phyloP scores from a whole-genome alignment of 129 eudicot genomes.

The Kitagawia praeruptora region DNA sequence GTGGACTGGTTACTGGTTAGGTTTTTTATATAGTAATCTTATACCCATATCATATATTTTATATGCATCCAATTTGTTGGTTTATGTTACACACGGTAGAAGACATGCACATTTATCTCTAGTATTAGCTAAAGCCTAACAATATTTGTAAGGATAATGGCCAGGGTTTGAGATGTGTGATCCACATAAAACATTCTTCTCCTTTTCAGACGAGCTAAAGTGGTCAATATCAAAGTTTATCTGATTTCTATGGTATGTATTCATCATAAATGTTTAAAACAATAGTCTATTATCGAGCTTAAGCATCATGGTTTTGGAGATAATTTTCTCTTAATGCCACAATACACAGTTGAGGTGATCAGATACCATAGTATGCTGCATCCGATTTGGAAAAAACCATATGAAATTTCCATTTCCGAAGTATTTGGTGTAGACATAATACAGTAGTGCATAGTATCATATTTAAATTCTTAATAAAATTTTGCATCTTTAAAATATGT shows the following conservation, averaged over 20 bases:
- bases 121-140: background rate
- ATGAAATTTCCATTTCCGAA: no score
- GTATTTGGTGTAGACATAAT: no score
- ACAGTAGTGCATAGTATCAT: no score
- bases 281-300: background rate
- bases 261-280: background rate
- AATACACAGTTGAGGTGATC: background rate
- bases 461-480: no score
- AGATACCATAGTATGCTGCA: no score
- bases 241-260: background rate
- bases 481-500: no score
- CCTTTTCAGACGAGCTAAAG: background rate
- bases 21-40: background rate
- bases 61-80: background rate
- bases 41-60: background rate
- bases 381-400: background rate
- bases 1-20: background rate
- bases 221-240: background rate
- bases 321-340: background rate
- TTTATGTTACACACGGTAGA: background rate
- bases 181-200: background rate
- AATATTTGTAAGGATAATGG: background rate
- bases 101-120: background rate
- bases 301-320: background rate
- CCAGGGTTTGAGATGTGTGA: background rate